Conservation (phyloP, 2,329 filamentous ascomycete species). For the Trichoderma koningiopsis region DNA sequence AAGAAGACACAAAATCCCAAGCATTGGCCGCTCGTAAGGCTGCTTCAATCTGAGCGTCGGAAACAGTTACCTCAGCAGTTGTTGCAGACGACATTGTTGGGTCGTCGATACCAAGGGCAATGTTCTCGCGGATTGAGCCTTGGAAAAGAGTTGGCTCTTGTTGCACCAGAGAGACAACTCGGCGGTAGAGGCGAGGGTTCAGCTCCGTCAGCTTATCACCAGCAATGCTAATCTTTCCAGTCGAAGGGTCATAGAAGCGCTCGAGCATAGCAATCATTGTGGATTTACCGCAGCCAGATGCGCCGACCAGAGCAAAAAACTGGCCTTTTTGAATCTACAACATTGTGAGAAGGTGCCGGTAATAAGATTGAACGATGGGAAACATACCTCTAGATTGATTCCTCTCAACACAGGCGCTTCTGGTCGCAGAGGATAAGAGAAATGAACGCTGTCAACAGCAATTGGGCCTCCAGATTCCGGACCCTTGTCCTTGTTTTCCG, state of each 20-base stretch:
- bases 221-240: slow-evolving; percentile 52
- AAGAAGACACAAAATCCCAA: slow-evolving; percentile 67
- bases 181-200: slow-evolving; percentile 54
- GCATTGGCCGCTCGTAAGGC: slow-evolving; percentile 53
- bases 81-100: background rate
- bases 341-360: background rate
- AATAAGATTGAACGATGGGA: background rate
- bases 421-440: slow-evolving; percentile 60
- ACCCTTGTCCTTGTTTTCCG: slow-evolving; percentile 42
- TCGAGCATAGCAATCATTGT: slow-evolving; percentile 59
- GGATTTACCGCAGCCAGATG: slow-evolving; percentile 61
- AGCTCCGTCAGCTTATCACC: slow-evolving; percentile 45
- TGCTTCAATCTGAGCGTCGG: slow-evolving; percentile 43
- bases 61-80: slow-evolving; percentile 34
- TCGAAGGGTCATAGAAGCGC: slow-evolving; percentile 47
- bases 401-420: slow-evolving; percentile 46
- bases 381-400: slow-evolving; percentile 41
- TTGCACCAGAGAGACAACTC: slow-evolving; percentile 57
- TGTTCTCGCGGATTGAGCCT: slow-evolving; percentile 81
- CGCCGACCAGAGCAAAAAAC: slow-evolving; percentile 57
- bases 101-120: slow-evolving; percentile 43
- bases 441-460: slow-evolving; percentile 58
- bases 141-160: slow-evolving; percentile 71
- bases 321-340: slow-evolving; percentile 48
- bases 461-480: slow-evolving; percentile 43